A percentile compares a stretch with the other conserved stretches of the same genome.
These are phyloP conservation scores for Pinus taeda DNA, from an alignment of 75 land plant genomes.

Conservation along the genomic window DNA sequence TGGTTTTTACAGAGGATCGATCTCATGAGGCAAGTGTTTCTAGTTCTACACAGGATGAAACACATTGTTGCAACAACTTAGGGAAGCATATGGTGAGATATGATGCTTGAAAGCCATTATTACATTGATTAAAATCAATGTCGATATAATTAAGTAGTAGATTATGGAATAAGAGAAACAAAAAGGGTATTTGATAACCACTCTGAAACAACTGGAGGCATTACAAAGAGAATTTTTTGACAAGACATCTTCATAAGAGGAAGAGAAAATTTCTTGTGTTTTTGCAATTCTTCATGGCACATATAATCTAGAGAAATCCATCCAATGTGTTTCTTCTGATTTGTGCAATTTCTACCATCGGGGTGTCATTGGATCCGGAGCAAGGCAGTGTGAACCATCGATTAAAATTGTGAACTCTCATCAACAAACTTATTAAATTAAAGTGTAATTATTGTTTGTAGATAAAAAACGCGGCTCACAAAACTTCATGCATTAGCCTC, in stretches of 20 bases:
- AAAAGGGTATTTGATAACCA: constrained; percentile 3
- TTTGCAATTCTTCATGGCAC: constrained; percentile 18
- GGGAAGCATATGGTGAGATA: constrained; percentile 14
- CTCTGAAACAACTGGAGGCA: constrained; percentile 13
- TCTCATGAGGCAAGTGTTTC: neutral
- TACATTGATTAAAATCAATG: constrained; percentile 20
- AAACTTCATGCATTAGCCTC: no score
- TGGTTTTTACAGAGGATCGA: neutral
- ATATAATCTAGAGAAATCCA: constrained; percentile 26
- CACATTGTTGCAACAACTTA: constrained; percentile 16
- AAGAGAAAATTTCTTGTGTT: constrained; percentile 22
- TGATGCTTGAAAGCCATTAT: constrained; percentile 19
- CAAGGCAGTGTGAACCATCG: no score
- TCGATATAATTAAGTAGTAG: constrained; percentile 14
- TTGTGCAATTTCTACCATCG: no score
- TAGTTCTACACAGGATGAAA: constrained; percentile 10
- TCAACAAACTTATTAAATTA: no score
- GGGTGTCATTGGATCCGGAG: no score
- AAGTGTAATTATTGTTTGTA: no score
- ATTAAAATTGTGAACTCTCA: no score
- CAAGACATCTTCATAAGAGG: constrained; percentile 14
- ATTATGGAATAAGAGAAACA: constrained; percentile 16
- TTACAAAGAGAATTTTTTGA: constrained; percentile 30
- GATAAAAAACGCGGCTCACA: no score
- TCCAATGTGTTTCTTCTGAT: neutral